These are phyloP conservation scores for Scheffersomyces segobiensis DNA, from an alignment of 1,139 yeast genomes.

Conservation along the genomic window DNA sequence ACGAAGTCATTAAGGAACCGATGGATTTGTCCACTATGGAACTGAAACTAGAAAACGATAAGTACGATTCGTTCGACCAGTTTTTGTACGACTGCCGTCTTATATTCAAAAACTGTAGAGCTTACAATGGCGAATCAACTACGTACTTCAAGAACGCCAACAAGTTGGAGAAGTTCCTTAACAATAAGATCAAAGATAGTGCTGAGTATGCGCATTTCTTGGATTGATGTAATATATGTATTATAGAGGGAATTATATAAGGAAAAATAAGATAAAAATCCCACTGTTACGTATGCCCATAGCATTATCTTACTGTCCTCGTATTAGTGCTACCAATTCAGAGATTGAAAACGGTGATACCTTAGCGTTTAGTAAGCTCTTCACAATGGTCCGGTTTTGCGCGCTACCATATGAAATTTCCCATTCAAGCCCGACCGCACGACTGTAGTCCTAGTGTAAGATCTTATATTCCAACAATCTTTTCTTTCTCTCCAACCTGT, in stretches of 20 bases:
- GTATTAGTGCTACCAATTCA: too few species aligned
- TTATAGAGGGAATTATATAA: not conserved
- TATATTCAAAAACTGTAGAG: constrained; percentile 85
- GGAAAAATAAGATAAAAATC: not conserved
- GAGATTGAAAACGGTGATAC: too few species aligned
- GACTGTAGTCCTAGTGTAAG: not conserved
- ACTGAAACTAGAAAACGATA: constrained; percentile 85
- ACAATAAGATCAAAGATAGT: constrained; percentile 76
- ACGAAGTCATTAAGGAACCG: constrained; percentile 96
- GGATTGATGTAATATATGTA: constrained; percentile 18
- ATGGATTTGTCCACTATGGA: constrained; percentile 98
- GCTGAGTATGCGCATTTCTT: constrained; percentile 62
- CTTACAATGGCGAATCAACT: constrained; percentile 86
- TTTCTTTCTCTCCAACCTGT: not conserved
- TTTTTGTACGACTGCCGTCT: constrained; percentile 86
- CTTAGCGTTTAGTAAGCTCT: not conserved
- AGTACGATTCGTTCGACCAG: constrained; percentile 86
- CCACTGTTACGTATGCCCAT: not conserved
- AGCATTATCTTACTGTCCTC: too few species aligned
- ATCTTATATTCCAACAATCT: not conserved
- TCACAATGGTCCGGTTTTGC: not conserved
- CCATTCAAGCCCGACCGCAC: not conserved
- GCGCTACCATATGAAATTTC: not conserved
- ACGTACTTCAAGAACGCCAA: constrained; percentile 90
- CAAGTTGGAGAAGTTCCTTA: constrained; percentile 85